Conservation (phyloP, 2,329 filamentous ascomycete species). For the Fusarium tanahbumbuense region DNA sequence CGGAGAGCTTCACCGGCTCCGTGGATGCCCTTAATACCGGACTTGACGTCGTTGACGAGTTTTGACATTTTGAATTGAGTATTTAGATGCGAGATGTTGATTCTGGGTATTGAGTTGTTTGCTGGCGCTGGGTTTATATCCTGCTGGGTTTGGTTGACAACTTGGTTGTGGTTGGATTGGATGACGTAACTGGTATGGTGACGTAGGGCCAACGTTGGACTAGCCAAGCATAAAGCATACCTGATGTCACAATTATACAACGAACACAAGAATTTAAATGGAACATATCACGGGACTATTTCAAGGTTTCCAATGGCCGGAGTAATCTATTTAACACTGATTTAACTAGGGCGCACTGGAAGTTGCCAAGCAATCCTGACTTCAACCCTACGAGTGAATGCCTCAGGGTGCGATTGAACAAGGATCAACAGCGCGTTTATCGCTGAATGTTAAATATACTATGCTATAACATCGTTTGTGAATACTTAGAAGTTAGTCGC, state of each 20-base stretch:
- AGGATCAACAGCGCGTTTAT: no score
- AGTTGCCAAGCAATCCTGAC: no score
- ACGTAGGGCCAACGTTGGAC: not conserved
- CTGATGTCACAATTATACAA: not conserved
- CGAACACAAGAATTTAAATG: no score
- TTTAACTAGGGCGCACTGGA: no score
- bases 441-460: no score
- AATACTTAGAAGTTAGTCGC: no score
- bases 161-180: not conserved
- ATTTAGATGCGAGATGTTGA: rapidly evolving
- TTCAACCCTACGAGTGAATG: no score
- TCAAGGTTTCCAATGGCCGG: no score
- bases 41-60: constrained; percentile 40
- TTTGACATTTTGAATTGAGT: constrained; percentile 31
- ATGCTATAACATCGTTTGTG: no score
- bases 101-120: not conserved
- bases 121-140: constrained; percentile 1
- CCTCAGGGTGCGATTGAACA: no score
- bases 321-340: no score
- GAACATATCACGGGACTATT: no score
- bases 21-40: constrained; percentile 40
- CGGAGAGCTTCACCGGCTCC: constrained; percentile 42
- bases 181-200: constrained; percentile 2
- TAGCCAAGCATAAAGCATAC: not conserved
- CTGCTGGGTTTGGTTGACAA: not conserved